Conservation (phyloP, 192 early-diverging fungal genomes). For the Coemansia sp. region DNA sequence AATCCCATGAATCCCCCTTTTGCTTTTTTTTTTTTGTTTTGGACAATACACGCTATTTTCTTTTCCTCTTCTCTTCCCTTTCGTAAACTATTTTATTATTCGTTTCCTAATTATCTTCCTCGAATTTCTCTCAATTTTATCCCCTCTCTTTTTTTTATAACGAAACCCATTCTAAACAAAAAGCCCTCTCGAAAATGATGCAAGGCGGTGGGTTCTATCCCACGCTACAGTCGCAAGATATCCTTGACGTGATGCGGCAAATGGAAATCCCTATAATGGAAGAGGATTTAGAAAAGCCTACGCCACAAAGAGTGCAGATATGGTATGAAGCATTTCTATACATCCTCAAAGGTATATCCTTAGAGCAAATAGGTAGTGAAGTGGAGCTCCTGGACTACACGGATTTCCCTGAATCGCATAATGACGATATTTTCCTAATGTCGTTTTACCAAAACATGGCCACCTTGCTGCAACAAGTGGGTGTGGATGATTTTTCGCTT, state of each 20-base stretch:
- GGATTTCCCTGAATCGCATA: constrained; percentile 62
- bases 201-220: constrained; percentile 61
- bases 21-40: not conserved
- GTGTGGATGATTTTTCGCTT: constrained; percentile 73
- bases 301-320: constrained; percentile 62
- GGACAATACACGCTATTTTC: not conserved
- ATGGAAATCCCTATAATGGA: constrained; percentile 68
- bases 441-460: constrained; percentile 66
- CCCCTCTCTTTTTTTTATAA: not conserved
- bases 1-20: too few relatives aligned
- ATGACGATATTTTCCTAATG: constrained; percentile 64
- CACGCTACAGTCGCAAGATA: constrained; percentile 67
- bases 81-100: not conserved
- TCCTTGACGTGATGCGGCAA: constrained; percentile 76
- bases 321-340: constrained; percentile 74
- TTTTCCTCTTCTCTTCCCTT: constrained; percentile 2
- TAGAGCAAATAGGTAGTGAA: constrained; percentile 54
- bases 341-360: constrained; percentile 64
- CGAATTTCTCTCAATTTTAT: too few relatives aligned
- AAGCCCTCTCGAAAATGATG: constrained; percentile 21
- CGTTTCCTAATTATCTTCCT: not conserved
- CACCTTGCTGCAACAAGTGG: constrained; percentile 67
- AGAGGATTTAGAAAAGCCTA: constrained; percentile 75
- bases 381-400: constrained; percentile 38
- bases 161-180: not conserved